phyloP scores from a whole-genome alignment of 768 basidiomycete genomes.

The Pisolithus albus region DNA sequence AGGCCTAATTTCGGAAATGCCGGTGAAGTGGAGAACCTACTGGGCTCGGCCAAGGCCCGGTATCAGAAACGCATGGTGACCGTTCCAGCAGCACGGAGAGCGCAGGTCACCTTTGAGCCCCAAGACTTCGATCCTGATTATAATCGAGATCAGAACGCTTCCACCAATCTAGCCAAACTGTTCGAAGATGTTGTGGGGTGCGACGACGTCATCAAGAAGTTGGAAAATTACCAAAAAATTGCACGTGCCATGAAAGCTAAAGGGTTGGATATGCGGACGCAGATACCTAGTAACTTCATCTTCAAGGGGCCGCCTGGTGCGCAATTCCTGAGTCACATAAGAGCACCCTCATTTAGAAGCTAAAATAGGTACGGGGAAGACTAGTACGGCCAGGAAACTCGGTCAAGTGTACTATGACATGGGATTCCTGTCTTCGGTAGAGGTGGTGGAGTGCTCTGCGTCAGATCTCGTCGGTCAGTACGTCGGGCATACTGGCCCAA shows the following conservation, averaged over 20 bases:
- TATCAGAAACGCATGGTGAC: constrained; percentile 36
- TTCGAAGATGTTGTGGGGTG: constrained; percentile 61
- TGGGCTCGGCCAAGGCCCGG: constrained; percentile 42
- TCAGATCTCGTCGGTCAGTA: constrained; percentile 65
- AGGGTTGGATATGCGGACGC: constrained; percentile 39
- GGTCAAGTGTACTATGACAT: constrained; percentile 60
- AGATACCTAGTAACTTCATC: constrained; percentile 56
- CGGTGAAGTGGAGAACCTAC: constrained; percentile 58
- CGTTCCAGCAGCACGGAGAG: constrained; percentile 14
- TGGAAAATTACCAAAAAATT: constrained; percentile 48
- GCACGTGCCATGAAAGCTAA: constrained; percentile 35
- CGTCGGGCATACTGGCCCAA: constrained; percentile 67
- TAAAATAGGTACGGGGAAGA: constrained; percentile 52
- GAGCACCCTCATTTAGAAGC: neutral
- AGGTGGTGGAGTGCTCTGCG: constrained; percentile 65
- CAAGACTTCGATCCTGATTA: constrained; percentile 60
- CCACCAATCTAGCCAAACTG: constrained; percentile 44
- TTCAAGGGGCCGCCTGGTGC: constrained; percentile 70
- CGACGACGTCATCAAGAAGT: constrained; percentile 43
- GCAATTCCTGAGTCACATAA: constrained; percentile 3
- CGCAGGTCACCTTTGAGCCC: constrained; percentile 31
- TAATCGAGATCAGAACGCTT: constrained; percentile 42
- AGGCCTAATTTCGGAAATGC: constrained; percentile 62
- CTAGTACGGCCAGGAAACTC: constrained; percentile 55
- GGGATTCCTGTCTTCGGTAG: constrained; percentile 43